Percentiles rank a stretch among this genome's conserved stretches.
Conservation (phyloP, 148 eudicot genomes). For the Linanthus parryae region DNA sequence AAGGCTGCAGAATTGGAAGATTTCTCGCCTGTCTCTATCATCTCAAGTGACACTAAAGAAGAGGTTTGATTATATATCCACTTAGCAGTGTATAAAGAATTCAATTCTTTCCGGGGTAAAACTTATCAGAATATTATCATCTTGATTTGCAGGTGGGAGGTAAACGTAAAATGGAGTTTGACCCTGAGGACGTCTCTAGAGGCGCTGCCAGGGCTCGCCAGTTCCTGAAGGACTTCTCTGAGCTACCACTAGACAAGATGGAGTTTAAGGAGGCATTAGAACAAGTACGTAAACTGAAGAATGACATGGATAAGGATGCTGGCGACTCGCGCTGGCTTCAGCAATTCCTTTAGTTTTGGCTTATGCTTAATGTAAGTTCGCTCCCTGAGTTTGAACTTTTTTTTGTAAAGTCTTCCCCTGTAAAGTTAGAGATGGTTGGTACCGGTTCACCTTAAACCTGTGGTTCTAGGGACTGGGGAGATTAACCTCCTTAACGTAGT, state of each 20-base stretch:
- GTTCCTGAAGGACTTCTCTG: conserved; percentile 76
- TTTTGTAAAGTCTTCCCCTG: too few relatives aligned
- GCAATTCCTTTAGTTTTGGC: conserved; percentile 54
- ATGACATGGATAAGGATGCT: conserved; percentile 65
- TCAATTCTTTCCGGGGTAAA: background rate
- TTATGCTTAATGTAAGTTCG: too few relatives aligned
- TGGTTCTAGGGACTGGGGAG: too few relatives aligned
- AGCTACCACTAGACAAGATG: conserved; percentile 80
- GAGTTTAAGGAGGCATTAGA: conserved; percentile 60
- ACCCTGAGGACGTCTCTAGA: conserved; percentile 46
- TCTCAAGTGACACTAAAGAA: conserved; percentile 32
- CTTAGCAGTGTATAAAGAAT: too few relatives aligned
- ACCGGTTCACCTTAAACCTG: too few relatives aligned
- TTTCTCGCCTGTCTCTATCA: conserved; percentile 58
- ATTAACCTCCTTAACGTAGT: too few relatives aligned
- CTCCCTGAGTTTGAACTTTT: too few relatives aligned
- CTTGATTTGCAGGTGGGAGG: conserved; percentile 36
- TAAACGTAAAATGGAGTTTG: conserved; percentile 63
- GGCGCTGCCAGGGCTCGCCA: conserved; percentile 77
- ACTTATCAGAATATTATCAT: too few relatives aligned
- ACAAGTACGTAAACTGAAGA: conserved; percentile 50
- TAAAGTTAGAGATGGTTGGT: too few relatives aligned
- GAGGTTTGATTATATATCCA: conserved; percentile 55
- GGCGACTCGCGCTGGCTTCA: conserved; percentile 64
- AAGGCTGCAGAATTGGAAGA: conserved; percentile 98